These are phyloP conservation scores for Macrophomina tecta DNA, from an alignment of 2,329 filamentous ascomycete species.

Conservation along the genomic window DNA sequence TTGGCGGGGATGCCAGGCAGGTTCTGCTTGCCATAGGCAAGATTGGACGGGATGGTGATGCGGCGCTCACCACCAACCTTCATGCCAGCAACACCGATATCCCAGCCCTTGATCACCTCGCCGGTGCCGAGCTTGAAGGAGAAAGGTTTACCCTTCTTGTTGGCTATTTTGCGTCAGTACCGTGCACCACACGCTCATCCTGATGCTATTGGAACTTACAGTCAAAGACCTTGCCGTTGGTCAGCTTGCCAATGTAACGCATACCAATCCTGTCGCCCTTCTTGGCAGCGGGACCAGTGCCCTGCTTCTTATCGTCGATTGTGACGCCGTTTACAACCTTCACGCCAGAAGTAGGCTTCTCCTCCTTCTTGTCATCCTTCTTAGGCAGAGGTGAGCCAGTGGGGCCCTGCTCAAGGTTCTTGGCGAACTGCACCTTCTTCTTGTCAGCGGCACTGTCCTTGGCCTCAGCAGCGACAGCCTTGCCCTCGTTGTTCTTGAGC, in stretches of 20 bases:
- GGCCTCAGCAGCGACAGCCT: constrained; percentile 65
- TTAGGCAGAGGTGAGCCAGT: constrained; percentile 61
- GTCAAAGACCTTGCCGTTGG: constrained; percentile 95
- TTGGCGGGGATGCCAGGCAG: constrained; percentile 88
- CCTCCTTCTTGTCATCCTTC: constrained; percentile 42
- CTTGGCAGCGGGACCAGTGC: constrained; percentile 84
- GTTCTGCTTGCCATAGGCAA: constrained; percentile 87
- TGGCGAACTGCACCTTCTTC: constrained; percentile 99
- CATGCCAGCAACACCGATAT: constrained; percentile 93
- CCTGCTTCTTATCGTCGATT: constrained; percentile 93
- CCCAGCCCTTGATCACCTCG: constrained; percentile 99
- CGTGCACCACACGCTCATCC: not conserved
- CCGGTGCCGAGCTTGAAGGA: constrained; percentile 91
- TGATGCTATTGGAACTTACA: constrained; percentile 60
- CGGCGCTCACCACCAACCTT: constrained; percentile 90
- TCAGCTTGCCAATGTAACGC: constrained; percentile 94
- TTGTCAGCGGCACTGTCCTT: constrained; percentile 64
- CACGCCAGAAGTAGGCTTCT: constrained; percentile 66
- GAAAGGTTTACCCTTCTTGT: constrained; percentile 99
- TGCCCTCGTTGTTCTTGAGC: constrained; percentile 97
- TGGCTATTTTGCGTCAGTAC: constrained; percentile 64
- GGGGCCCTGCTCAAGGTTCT: constrained; percentile 97
- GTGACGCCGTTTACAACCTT: constrained; percentile 88
- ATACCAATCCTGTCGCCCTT: constrained; percentile 89
- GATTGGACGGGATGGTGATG: constrained; percentile 82